These are phyloP conservation scores for Erythrobasidium yunnanense DNA, from an alignment of 768 basidiomycete species.

Conservation along the genomic window DNA sequence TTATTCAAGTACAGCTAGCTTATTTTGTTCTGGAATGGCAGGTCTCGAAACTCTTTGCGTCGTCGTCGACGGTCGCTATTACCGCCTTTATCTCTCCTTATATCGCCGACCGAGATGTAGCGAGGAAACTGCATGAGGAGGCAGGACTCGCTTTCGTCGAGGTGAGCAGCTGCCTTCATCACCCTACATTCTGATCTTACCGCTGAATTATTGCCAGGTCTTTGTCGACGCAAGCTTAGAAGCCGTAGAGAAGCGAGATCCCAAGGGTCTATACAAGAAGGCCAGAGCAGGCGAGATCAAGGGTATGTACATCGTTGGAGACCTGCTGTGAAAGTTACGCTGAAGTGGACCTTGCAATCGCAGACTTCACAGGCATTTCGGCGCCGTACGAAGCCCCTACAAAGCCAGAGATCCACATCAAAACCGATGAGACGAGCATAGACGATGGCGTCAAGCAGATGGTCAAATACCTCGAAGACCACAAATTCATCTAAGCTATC, in stretches of 20 bases:
- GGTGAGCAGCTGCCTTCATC: constrained; percentile 30
- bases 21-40: constrained; percentile 40
- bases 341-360: not conserved
- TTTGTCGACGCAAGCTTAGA: constrained; percentile 83
- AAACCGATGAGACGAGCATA: constrained; percentile 69
- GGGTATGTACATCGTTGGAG: constrained; percentile 48
- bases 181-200: not conserved
- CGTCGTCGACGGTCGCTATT: constrained; percentile 70
- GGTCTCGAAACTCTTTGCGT: constrained; percentile 90
- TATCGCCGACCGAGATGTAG: constrained; percentile 67
- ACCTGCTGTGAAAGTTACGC: not conserved
- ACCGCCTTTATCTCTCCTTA: constrained; percentile 99
- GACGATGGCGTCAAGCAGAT: constrained; percentile 66
- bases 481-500: constrained; percentile 41
- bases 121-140: constrained; percentile 67
- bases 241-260: constrained; percentile 83
- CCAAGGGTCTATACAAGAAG: constrained; percentile 95
- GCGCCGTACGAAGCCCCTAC: constrained; percentile 89
- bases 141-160: constrained; percentile 73
- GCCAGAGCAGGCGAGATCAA: constrained; percentile 90
- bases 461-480: constrained; percentile 60
- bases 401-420: constrained; percentile 79
- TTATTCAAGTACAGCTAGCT: no score
- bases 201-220: constrained; percentile 44
- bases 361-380: constrained; percentile 95